Evolutionary conservation across 441 rosid species (phyloP), one percentile per base, ranked within the genome.

Genomic region (Erysimum cheiri): DNA sequence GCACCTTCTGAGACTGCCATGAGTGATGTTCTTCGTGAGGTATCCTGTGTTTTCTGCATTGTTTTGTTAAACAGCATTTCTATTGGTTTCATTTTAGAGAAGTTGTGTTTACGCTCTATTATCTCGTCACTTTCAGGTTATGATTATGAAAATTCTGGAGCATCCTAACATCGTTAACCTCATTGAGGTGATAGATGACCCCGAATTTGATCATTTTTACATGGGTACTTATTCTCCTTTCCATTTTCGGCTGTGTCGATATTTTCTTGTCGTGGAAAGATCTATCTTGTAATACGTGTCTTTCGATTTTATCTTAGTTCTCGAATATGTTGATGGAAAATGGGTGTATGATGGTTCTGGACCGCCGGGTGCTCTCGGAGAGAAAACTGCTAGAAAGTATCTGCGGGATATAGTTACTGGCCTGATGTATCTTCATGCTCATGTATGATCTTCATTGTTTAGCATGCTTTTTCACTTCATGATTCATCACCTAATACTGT

Each of bases 1-100:
- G 92, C 89, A 69, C 98, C 98, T 69, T 93, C 95, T 50, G 98
- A 93, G 87, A 93, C 96, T 60, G 97, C 98, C 74, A 93, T 93
- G 98, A 81, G 85, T 35, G 98, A 93, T 80, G 98, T 93, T 61
- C 86, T 85, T 70, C 89, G 98, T 14, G 97, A 93, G 92, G 98
- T 93, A 87, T 60, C 41, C 39, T 65, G 24, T 28, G 29, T 37
- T 32, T 17, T 64, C 59, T 78, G 19, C 58, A 53, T 15, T 53
- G 36, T 36, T n/a, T 50, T 28, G 36, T 24, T 2, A 11, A 37
- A 5, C 60, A 14, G 36, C 12, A 29, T 54, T 57, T 31, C 14
- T 37, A 17, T 17, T 40, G 24, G 47, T 40, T 64, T 65, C 22
- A 2, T 60, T 5, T 43, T 4, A 28, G n/a, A 26, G 40, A 63